Base-by-base conservation (phyloP, 2,329 filamentous ascomycete species). In the Thielaviopsis populi region DNA sequence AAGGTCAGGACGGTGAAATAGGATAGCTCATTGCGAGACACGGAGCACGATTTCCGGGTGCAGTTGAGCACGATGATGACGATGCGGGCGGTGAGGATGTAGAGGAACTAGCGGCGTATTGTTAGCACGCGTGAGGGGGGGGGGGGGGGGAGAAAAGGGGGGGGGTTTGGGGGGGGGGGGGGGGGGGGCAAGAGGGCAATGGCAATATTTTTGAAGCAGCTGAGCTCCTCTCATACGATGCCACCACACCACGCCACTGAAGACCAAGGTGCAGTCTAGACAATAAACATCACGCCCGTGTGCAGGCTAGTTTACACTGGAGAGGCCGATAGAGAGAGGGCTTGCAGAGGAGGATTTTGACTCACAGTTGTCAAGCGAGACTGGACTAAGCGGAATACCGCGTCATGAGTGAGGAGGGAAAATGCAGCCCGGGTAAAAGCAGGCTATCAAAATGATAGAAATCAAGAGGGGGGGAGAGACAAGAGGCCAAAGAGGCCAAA, bases 1-100 rank as follows among this genome's bases (percentile, higher is more conserved):
- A 86, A 94, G 10, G 87, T 89, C 65, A 94, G 77, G 70, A 85
- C 78, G 33, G 90, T 95, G 77, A 95, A 95, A 78, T 83, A 95
- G 69, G 85, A 89, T 76, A 95, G 94, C 56, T 79, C 80, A 56
- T 77, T 74, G 62, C 77, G 75, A 30, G 82, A 80, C 1, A 70
- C 70, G 41, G 70, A 68, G 70, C 78, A 79, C 59, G 79, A 75
- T 66, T 75, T 75, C 11, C 70, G 68, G 1, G 77, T 75, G 70
- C 83, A 84, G 66, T 82, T 75, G 78, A 81, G 88, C 66, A 78
- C 84, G 71, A 91, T 83, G 71, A 83, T 81, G 77, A 85, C 83
- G 75, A 94, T 79, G 65, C 87, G 79, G 13, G 83, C 83, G 27
- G 79, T 75, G 73, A 94, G 87, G 67, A 83, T 80, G 75, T 92